These are phyloP conservation scores for Rutstroemia sp. DNA, from an alignment of 2,329 filamentous ascomycete genomes.

Conservation along the genomic window DNA sequence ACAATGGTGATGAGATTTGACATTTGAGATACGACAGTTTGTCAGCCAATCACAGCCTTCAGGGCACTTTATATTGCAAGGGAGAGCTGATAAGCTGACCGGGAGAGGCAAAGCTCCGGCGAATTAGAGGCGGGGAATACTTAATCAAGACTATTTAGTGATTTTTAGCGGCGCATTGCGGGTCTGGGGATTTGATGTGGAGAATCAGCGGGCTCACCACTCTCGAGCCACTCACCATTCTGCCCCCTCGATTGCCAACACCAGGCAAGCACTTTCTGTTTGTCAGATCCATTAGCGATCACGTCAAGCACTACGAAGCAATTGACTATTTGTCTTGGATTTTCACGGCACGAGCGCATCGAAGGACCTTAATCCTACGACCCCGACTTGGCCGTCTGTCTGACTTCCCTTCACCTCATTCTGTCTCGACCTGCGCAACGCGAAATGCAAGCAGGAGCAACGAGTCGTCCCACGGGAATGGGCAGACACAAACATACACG, in stretches of 20 bases:
- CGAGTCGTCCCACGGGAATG: background rate
- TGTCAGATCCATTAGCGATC: background rate
- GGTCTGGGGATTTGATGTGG: background rate
- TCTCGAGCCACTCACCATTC: too few relatives aligned
- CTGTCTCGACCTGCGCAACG: background rate
- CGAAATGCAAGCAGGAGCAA: background rate
- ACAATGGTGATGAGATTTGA: background rate
- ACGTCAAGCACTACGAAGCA: background rate
- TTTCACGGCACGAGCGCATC: too few relatives aligned
- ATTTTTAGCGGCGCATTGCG: background rate
- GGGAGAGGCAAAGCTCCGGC: background rate
- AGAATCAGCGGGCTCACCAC: background rate
- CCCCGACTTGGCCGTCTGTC: background rate
- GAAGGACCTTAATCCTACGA: background rate
- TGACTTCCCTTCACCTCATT: background rate
- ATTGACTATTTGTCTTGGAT: background rate
- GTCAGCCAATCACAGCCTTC: background rate
- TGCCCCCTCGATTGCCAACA: too few relatives aligned
- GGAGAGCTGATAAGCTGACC: conserved; percentile 3
- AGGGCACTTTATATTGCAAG: background rate
- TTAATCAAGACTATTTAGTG: background rate
- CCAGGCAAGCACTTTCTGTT: background rate
- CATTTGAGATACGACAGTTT: background rate
- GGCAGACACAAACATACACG: background rate
- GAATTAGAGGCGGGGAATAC: background rate